Evolutionary conservation across 2,329 filamentous ascomycete genomes (phyloP), one percentile per base, ranked within the genome.

Genomic region (Pseudogymnoascus sp.): DNA sequence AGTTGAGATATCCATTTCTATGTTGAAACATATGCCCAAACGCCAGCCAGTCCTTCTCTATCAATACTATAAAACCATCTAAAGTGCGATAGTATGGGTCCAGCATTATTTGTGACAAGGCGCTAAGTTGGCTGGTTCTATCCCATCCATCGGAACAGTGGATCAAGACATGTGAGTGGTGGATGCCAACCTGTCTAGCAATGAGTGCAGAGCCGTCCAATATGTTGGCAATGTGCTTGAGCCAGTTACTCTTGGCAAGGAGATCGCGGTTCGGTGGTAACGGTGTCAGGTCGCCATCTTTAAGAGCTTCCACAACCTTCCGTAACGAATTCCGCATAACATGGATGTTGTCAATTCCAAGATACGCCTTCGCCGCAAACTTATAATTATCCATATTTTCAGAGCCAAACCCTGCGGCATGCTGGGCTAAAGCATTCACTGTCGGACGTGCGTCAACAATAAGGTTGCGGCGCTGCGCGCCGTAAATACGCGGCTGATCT

Each of bases 61-160:
- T 83, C 5, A 99, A 79, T 2, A 96, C 87, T 69, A 97, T 93
- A 75, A 97, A 99, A 0, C 95, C 95, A 69, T 97, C 89, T 60
- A 99, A 79, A 0, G 95, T 97, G 61, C 95, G 86, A 74, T 92
- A 99, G 75, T 96, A 97, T 0, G 95, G 95, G 72, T 99, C 95
- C 7, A 99, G 83, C 79, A 96, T 93, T 40, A 99, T 82, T 76
- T 99, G 93, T 63, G 92, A 88, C 64, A 99, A 78, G 4, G 93
- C 92, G 71, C 93, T 96, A 61, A 99, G 82, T 77, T 99, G 95
- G 71, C 92, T 93, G 6, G 95, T 99, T 61, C 95, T 88, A 76
- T 99, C 95, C 95, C 95, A 99, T 3, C 95, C 95, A 75, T 99
- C 95, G 1, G 95, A 97, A 76, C 95, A 99, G 76, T 99, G 95